Conservation (phyloP, 192 early-diverging fungal species). For the Coemansia sp. region DNA sequence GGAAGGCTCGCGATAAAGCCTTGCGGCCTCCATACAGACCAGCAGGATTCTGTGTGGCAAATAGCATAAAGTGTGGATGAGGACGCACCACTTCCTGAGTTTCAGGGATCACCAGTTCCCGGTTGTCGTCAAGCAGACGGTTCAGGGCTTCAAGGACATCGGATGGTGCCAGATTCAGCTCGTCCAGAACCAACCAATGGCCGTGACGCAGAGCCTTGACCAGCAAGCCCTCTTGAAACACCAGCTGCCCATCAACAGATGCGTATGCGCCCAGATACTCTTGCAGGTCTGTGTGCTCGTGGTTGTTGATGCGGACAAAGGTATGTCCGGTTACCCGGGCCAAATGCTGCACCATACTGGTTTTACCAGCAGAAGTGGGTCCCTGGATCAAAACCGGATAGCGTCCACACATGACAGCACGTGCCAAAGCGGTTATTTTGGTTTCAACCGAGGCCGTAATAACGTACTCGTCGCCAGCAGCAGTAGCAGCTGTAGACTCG, state of each 20-base stretch:
- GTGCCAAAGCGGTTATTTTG: constrained; percentile 84
- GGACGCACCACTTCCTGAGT: constrained; percentile 92
- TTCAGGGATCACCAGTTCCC: constrained; percentile 94
- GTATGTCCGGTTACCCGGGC: constrained; percentile 86
- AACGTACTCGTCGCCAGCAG: constrained; percentile 61
- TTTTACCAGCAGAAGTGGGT: constrained; percentile 97
- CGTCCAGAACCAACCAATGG: constrained; percentile 97
- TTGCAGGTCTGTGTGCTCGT: constrained; percentile 98
- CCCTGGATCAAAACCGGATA: constrained; percentile 98
- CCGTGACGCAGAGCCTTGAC: constrained; percentile 92
- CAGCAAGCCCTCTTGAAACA: constrained; percentile 94
- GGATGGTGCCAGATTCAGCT: constrained; percentile 96
- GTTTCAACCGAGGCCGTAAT: constrained; percentile 81
- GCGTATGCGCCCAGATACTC: constrained; percentile 96
- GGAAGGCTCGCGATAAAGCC: constrained; percentile 91
- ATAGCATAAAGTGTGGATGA: constrained; percentile 94
- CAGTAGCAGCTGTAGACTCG: constrained; percentile 13
- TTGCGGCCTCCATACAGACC: constrained; percentile 97
- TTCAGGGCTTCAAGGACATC: constrained; percentile 98
- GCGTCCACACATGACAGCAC: constrained; percentile 85
- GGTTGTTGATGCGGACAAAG: constrained; percentile 98
- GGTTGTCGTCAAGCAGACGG: constrained; percentile 94
- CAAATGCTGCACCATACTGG: constrained; percentile 95
- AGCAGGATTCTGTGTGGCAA: constrained; percentile 99
- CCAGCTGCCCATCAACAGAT: constrained; percentile 78